Conservation (phyloP, 441 rosid genomes). For the Cnidoscolus chayamansa region DNA sequence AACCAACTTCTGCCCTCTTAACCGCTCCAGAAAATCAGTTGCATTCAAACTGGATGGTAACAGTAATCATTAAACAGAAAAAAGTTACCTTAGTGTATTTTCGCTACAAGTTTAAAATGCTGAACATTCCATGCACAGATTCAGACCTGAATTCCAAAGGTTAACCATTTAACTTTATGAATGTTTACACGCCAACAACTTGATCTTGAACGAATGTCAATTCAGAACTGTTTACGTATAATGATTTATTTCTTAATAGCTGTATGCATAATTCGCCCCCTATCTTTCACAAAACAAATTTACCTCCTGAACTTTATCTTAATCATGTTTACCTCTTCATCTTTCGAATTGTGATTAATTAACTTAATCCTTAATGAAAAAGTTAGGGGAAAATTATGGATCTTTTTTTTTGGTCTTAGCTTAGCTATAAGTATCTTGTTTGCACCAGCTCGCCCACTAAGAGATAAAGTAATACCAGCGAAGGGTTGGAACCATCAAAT, state of each 20-base stretch:
- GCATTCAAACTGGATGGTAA: conserved; percentile 53
- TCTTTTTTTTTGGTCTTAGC: too few relatives aligned
- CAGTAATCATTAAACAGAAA: background rate
- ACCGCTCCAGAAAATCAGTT: conserved; percentile 48
- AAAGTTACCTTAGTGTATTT: background rate
- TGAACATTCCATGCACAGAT: background rate
- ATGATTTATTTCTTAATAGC: background rate
- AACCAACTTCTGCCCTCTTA: conserved; percentile 64
- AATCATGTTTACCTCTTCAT: too few relatives aligned
- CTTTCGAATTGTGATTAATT: too few relatives aligned
- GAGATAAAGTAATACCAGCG: too few relatives aligned
- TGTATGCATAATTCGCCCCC: too few relatives aligned
- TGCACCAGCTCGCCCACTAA: too few relatives aligned
- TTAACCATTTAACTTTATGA: conserved; percentile 1
- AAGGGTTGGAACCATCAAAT: too few relatives aligned
- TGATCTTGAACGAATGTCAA: conserved; percentile 1
- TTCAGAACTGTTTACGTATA: background rate
- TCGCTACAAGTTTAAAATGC: background rate
- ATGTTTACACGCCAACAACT: background rate
- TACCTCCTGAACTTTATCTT: too few relatives aligned
- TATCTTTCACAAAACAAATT: too few relatives aligned
- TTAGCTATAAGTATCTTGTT: too few relatives aligned
- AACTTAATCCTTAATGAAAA: too few relatives aligned
- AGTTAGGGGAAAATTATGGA: too few relatives aligned
- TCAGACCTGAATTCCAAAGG: background rate